Base-by-base conservation (phyloP, 2,329 filamentous ascomycete genomes). In the Myriangium duriaei region DNA sequence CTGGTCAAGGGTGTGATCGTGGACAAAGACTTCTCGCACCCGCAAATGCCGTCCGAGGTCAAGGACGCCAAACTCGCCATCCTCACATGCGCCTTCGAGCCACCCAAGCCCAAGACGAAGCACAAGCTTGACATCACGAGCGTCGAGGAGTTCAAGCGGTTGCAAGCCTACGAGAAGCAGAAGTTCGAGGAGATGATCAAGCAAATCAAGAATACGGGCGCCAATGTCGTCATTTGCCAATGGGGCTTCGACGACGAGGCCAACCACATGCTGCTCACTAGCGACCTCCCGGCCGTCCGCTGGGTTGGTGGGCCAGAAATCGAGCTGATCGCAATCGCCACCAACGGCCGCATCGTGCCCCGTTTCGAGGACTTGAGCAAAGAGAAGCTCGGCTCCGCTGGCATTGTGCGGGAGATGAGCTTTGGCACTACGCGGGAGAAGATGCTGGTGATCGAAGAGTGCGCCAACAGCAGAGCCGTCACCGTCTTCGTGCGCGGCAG, bases 231-330 rank as follows among this genome's bases (percentile, higher is more conserved):
- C 47, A 94, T 98, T 56, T 98, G 91, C 65, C 92, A 98, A 61
- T 98, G 92, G 91, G 91, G 91, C 49, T 98, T 98, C 57, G 91
- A 98, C 58, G 91, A 98, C 56, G 91, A 98, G 67, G 91, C 91
- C 46, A 98, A 98, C 68, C 91, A 98, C 63, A 67, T 98, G 43
- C 74, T 98, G 24, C 77, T 98, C 44, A 92, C 95, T 66, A 96
- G 96, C 70, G 72, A 91, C 55, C 75, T 98, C 6, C 92, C 91
- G 7, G 92, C 91, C 26, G 91, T 98, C 42, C 74, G 91, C 63
- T 98, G 91, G 91, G 91, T 98, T 30, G 91, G 91, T 50, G 91
- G 91, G 7, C 91, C 91, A 2, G 92, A 98, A 64, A 96, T 98
- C 51, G 91, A 98, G 64, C 68, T 98, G 48, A 96, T 98, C 57